Conservation (phyloP, 1,139 yeast genomes). For the Pichia terricola region DNA sequence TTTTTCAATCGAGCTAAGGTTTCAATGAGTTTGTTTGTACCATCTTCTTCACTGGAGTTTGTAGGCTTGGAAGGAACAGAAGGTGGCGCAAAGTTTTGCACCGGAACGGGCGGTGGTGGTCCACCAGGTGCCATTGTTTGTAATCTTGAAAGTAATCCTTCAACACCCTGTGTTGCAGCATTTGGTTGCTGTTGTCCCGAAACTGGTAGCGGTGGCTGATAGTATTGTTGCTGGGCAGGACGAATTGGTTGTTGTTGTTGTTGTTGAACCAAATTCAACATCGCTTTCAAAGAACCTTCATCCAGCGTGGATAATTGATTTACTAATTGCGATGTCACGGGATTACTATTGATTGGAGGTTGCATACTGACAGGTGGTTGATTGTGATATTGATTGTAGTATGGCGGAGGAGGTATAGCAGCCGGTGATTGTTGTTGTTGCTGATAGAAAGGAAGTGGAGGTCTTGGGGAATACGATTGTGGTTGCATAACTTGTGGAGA, state of each 20-base stretch:
- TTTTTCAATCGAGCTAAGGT: constrained; percentile 28
- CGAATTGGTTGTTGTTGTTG: constrained; percentile 12
- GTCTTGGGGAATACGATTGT: neutral
- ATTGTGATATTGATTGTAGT: constrained; percentile 2
- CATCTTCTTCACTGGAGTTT: constrained; percentile 13
- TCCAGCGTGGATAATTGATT: constrained; percentile 19
- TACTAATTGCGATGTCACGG: constrained; percentile 25
- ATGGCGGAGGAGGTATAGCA: neutral
- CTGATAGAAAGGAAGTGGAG: constrained; percentile 1
- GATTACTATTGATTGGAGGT: constrained; percentile 11
- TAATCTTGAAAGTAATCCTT: constrained; percentile 3
- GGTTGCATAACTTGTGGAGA: neutral
- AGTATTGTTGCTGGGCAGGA: constrained; percentile 5
- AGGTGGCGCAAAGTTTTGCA: neutral
- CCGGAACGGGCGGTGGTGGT: neutral
- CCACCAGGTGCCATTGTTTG: constrained; percentile 4
- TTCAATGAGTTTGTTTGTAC: constrained; percentile 23
- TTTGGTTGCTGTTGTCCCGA: neutral
- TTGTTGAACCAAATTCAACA: constrained; percentile 12
- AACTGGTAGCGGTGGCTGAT: constrained; percentile 4
- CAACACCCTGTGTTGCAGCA: constrained; percentile 1
- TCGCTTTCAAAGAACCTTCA: constrained; percentile 10
- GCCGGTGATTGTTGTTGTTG: neutral
- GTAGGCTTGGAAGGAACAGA: neutral
- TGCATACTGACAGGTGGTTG: neutral